phyloP scores from a whole-genome alignment of 2,329 filamentous ascomycete genomes.

The Talaromyces albobiverticillius region DNA sequence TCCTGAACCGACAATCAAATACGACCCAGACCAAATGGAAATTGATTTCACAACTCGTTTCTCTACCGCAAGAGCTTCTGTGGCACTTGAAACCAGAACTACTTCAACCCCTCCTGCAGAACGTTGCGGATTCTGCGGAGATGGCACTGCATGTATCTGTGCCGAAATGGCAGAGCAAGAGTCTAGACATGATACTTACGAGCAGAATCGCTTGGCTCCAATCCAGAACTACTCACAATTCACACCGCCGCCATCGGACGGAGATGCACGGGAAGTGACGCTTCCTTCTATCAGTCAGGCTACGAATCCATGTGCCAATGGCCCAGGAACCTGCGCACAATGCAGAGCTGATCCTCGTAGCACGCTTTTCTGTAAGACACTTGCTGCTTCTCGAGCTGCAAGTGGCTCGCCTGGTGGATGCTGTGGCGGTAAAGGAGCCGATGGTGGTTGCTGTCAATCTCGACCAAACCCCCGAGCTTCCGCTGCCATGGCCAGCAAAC shows the following conservation, averaged over 20 bases:
- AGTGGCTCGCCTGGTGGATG: slow-evolving; percentile 51
- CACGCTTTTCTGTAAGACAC: slow-evolving; percentile 77
- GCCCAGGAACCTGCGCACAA: slow-evolving; percentile 75
- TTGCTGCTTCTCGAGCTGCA: slow-evolving; percentile 59
- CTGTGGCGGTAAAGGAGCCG: slow-evolving; percentile 58
- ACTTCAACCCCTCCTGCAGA: slow-evolving; percentile 47
- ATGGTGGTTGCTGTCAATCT: slow-evolving; percentile 62
- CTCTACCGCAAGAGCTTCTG: slow-evolving; percentile 32
- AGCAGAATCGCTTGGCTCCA: slow-evolving; percentile 41
- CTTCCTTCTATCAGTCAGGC: slow-evolving; percentile 35
- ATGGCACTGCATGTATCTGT: slow-evolving; percentile 79
- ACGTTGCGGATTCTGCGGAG: slow-evolving; percentile 77
- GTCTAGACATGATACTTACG: slow-evolving; percentile 44
- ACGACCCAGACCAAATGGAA: slow-evolving; percentile 56
- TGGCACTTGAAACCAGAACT: not conserved
- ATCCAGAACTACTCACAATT: slow-evolving; percentile 48
- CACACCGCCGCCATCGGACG: slow-evolving; percentile 53
- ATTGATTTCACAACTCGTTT: slow-evolving; percentile 72
- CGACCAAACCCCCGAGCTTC: slow-evolving; percentile 26
- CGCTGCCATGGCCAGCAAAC: slow-evolving; percentile 31
- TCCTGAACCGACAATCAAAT: slow-evolving; percentile 46
- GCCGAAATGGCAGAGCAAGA: slow-evolving; percentile 59
- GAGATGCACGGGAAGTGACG: slow-evolving; percentile 57
- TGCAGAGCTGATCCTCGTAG: slow-evolving; percentile 75
- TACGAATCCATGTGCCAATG: slow-evolving; percentile 56